Conservation (phyloP, 169 alveolate species). For the Cystoisospora suis region DNA sequence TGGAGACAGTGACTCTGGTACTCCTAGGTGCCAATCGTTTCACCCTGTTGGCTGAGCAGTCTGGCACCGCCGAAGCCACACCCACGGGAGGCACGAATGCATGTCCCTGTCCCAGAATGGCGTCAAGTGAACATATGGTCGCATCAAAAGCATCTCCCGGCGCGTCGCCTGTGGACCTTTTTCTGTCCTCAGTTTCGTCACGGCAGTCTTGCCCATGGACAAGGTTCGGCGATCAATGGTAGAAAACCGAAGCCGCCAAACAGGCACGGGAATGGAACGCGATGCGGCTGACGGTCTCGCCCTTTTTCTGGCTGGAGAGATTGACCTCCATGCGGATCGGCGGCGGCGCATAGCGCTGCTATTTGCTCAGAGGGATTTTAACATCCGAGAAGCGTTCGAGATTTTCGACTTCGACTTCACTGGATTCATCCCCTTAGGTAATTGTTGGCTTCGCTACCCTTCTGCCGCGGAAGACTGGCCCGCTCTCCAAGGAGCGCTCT, state of each 20-base stretch:
- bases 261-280: neutral
- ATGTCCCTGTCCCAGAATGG: too few species aligned
- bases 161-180: too few species aligned
- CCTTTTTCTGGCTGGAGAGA: neutral
- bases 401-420: neutral
- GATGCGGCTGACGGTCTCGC: slow-evolving; percentile 13
- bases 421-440: neutral
- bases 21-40: too few species aligned
- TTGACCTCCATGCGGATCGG: neutral
- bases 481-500: too few species aligned
- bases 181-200: neutral
- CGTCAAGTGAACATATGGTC: too few species aligned
- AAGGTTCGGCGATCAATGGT: neutral
- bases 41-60: too few species aligned
- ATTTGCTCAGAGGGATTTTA: slow-evolving; percentile 14
- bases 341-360: neutral
- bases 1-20: too few species aligned
- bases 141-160: too few species aligned
- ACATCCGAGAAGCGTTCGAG: neutral
- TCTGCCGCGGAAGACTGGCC: too few species aligned
- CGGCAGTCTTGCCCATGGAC: slow-evolving; percentile 1
- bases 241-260: neutral
- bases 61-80: too few species aligned
- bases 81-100: too few species aligned
- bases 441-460: too few species aligned